A percentile compares a stretch with the other conserved stretches of the same genome.
phyloP scores from a whole-genome alignment of 2,329 filamentous ascomycete species.

The Cordyceps cicadae region DNA sequence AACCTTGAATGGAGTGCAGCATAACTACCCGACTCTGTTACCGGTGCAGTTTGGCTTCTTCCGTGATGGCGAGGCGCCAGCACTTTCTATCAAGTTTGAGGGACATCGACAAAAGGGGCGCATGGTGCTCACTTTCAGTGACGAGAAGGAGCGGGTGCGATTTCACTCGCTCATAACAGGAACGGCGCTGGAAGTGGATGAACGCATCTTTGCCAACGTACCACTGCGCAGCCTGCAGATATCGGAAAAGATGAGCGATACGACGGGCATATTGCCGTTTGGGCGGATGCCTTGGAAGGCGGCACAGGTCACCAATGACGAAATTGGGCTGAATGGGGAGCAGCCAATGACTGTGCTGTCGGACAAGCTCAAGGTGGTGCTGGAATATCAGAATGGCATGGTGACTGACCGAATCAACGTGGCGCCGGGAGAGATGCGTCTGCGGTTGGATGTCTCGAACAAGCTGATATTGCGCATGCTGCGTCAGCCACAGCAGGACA shows the following conservation, averaged over 20 bases:
- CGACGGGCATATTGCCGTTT: constrained; percentile 41
- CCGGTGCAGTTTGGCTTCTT: constrained; percentile 74
- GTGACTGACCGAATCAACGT: constrained; percentile 80
- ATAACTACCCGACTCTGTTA: constrained; percentile 54
- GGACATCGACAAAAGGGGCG: constrained; percentile 57
- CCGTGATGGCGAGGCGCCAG: constrained; percentile 59
- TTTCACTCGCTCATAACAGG: constrained; percentile 69
- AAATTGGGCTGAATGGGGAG: constrained; percentile 51
- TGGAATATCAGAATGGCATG: constrained; percentile 67
- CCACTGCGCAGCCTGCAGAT: constrained; percentile 58
- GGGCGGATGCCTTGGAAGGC: constrained; percentile 55
- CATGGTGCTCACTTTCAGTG: constrained; percentile 70
- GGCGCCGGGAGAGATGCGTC: constrained; percentile 61
- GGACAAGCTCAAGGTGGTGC: constrained; percentile 65
- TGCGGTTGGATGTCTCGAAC: constrained; percentile 56
- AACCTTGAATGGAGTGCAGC: constrained; percentile 67
- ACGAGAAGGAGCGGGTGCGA: constrained; percentile 59
- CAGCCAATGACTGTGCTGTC: constrained; percentile 63
- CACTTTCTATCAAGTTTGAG: constrained; percentile 62
- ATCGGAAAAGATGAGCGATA: constrained; percentile 42
- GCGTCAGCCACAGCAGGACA: constrained; percentile 66
- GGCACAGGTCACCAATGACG: constrained; percentile 63
- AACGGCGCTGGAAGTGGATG: constrained; percentile 57
- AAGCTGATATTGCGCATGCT: constrained; percentile 56
- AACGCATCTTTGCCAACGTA: constrained; percentile 63